A percentile compares a stretch with the other conserved stretches of the same genome.
Evolutionary conservation across 805 yeast genomes (phyloP).

Genomic region (Jamesozyma spencerorum): DNA sequence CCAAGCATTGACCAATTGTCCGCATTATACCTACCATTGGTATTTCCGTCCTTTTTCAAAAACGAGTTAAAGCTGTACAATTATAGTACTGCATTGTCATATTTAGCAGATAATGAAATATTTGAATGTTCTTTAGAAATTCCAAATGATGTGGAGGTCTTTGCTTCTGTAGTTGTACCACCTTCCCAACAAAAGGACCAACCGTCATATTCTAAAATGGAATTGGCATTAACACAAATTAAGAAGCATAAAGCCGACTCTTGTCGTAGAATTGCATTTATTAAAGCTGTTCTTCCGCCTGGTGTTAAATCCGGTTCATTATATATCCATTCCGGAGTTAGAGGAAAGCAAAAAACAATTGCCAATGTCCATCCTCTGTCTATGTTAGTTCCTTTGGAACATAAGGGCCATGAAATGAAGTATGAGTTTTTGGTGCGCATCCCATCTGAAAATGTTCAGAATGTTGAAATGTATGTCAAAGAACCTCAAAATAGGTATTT

Average conservation of each 20-base stretch:
- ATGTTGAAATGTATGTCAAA: constrained; percentile 68
- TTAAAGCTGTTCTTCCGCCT: constrained; percentile 75
- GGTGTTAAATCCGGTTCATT: constrained; percentile 60
- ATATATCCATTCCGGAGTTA: constrained; percentile 62
- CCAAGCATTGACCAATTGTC: constrained; percentile 76
- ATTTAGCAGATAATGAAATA: constrained; percentile 64
- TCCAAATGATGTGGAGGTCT: constrained; percentile 62
- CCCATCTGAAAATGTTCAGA: constrained; percentile 60
- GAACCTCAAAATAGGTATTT: constrained; percentile 75
- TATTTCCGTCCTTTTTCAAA: constrained; percentile 70
- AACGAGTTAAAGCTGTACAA: constrained; percentile 51
- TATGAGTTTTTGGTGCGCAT: constrained; percentile 62
- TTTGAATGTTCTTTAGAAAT: constrained; percentile 69
- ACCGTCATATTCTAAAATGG: constrained; percentile 22
- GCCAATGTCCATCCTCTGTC: constrained; percentile 60
- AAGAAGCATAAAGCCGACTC: constrained; percentile 47
- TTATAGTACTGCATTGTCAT: constrained; percentile 69
- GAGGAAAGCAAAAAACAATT: constrained; percentile 48
- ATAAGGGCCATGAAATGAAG: constrained; percentile 50
- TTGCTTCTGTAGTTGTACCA: constrained; percentile 45
- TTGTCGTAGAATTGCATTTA: constrained; percentile 54
- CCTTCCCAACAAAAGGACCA: constrained; percentile 22
- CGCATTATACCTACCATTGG: constrained; percentile 74
- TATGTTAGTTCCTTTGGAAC: constrained; percentile 65
- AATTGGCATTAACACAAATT: constrained; percentile 65